Percentiles rank a stretch among this genome's conserved stretches.
Conservation (phyloP, 805 yeast genomes). For the Clavispora vitiphila region DNA sequence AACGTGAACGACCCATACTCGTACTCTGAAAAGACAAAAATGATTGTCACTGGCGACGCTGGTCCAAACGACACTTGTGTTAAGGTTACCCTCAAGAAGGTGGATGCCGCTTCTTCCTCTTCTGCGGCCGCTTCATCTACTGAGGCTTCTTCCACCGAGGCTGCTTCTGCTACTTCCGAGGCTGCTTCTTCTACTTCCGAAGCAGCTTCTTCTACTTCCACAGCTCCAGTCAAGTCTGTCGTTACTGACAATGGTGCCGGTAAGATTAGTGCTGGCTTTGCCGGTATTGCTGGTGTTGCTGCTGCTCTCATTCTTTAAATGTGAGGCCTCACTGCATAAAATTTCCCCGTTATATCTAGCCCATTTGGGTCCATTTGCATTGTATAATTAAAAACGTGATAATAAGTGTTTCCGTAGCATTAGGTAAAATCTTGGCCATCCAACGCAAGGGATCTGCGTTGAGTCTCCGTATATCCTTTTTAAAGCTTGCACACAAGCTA, state of each 20-base stretch:
- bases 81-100: conserved; percentile 5
- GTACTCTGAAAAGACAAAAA: conserved; percentile 4
- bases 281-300: conserved; percentile 6
- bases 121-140: conserved; percentile 16
- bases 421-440: no score
- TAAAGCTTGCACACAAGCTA: no score
- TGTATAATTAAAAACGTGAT: no score
- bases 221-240: background rate
- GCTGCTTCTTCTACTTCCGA: background rate
- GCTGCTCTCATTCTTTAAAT: conserved; percentile 2
- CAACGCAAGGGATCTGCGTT: no score
- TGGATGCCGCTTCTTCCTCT: conserved; percentile 2
- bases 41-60: conserved; percentile 5
- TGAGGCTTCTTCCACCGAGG: background rate
- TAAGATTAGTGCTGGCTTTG: conserved; percentile 1
- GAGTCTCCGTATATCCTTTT: no score
- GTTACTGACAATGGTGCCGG: conserved; percentile 4
- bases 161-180: conserved; percentile 7
- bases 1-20: conserved; percentile 11
- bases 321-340: no score
- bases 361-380: no score
- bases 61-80: conserved; percentile 8
- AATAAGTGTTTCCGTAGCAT: no score
- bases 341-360: no score
- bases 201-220: background rate